Base-by-base conservation (phyloP, 305 asterid genomes). In the Nicotiana rustica region DNA sequence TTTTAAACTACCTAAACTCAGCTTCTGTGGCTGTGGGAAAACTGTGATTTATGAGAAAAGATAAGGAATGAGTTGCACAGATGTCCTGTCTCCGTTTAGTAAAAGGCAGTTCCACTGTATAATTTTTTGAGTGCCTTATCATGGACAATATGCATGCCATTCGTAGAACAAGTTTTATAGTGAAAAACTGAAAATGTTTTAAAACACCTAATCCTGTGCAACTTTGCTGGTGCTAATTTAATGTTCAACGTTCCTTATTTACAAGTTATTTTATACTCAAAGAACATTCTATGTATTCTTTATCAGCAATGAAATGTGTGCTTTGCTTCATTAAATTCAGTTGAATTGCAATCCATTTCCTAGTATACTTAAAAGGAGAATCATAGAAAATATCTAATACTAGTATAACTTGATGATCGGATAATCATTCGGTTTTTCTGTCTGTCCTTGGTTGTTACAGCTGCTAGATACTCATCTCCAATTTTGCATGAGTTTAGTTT, bases 351-450 rank as follows among this genome's bases (percentile, higher is more conserved):
- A 75, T 14, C 47, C 65, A 29, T 52, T 75, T 15, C 3, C 4
- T 52, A 52, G 47, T 21, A 25, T 21, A 52, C 47, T 52, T 38
- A 52, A 29, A 41, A 19, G 65, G 65, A 29, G 49, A 52, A 52
- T n/a, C 29, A n/a, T 14, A 52, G 80, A 52, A 44, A 75, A 25
- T 52, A 49, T 29, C 65, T 18, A 52, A 14, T 75, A 17, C 55
- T 75, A 75, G 29, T 75, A 41, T 57, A 75, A 75, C 80, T 75
- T 75, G 65, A 75, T 49, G 79, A 75, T 14, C 31, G 66, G 29
- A 55, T 55, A 29, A 2, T 36, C 66, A 25, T 49, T 25, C 44
- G 52, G 41, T 36, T 76, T 52, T 55, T 49, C 57, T 49, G 47
- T 75, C 15, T 29, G 4, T 52, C 33, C 0, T 52, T 76, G 44